Evolutionary conservation across 768 basidiomycete genomes (phyloP).

Genomic region (Russula compacta): DNA sequence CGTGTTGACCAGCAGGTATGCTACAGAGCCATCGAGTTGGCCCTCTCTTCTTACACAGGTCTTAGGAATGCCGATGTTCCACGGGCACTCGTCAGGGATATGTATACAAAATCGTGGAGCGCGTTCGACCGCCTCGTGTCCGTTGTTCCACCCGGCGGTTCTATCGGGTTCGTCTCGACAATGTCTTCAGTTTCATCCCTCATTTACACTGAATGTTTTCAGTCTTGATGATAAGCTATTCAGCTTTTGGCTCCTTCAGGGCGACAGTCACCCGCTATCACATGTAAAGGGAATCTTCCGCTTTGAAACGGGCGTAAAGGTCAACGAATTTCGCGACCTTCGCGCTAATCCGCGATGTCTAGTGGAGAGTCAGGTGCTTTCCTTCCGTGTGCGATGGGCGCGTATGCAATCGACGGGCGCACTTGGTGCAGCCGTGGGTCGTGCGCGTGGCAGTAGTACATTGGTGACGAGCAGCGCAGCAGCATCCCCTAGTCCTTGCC

Average conservation of each 20-base stretch:
- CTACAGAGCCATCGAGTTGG: neutral
- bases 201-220: neutral
- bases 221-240: constrained; percentile 91
- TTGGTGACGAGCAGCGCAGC: constrained; percentile 22
- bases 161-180: constrained; percentile 57
- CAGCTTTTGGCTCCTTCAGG: constrained; percentile 81
- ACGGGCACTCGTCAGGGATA: constrained; percentile 74
- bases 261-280: constrained; percentile 63
- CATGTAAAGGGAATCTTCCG: constrained; percentile 81
- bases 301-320: constrained; percentile 83
- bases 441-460: constrained; percentile 24
- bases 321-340: constrained; percentile 80
- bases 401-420: constrained; percentile 62
- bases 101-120: constrained; percentile 92
- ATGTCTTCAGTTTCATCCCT: constrained; percentile 1
- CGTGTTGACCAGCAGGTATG: constrained; percentile 59
- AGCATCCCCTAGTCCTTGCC: constrained; percentile 15
- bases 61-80: constrained; percentile 76
- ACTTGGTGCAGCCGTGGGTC: constrained; percentile 37
- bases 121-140: constrained; percentile 83
- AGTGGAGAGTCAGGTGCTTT: constrained; percentile 70
- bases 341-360: constrained; percentile 84
- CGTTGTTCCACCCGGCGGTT: constrained; percentile 85
- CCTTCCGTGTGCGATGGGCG: constrained; percentile 78
- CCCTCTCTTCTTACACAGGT: neutral